Evolutionary conservation across 2,329 filamentous ascomycete species (phyloP).

Genomic region (Ophiostoma ulmi): DNA sequence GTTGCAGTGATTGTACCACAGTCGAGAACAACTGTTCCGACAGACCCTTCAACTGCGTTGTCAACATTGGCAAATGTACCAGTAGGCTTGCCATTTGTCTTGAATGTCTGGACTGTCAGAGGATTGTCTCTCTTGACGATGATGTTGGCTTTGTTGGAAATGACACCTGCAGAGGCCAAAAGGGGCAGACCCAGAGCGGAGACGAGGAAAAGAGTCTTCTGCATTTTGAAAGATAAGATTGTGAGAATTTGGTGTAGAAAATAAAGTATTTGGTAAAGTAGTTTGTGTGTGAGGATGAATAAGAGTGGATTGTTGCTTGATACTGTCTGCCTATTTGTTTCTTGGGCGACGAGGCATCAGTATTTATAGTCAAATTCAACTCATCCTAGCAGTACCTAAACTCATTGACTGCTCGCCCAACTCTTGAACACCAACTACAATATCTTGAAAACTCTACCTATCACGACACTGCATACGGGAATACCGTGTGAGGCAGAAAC

Average conservation of each 20-base stretch:
- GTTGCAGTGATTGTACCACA: not conserved
- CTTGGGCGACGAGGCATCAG: not conserved
- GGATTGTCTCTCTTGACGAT: slow-evolving; percentile 1
- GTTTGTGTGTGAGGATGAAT: not conserved
- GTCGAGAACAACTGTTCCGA: not conserved
- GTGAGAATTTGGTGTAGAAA: not conserved
- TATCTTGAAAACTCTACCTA: not conserved
- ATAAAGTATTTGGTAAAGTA: not conserved
- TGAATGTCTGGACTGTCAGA: not conserved
- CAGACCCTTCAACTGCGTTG: not conserved
- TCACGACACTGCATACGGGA: not conserved
- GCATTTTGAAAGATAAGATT: not conserved
- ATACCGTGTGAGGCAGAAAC: not conserved
- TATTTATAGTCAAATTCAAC: not conserved
- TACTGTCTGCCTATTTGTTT: not conserved
- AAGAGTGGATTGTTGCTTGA: not conserved
- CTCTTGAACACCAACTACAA: no score
- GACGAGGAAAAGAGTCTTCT: not conserved
- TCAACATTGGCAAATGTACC: not conserved
- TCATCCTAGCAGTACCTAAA: not conserved
- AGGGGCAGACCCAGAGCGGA: not conserved
- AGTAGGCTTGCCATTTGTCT: not conserved
- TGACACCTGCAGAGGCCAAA: not conserved
- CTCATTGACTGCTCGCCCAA: no score
- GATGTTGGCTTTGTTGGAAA: not conserved